Evolutionary conservation across 306 rosid genomes (phyloP), one percentile per base, ranked within the genome.

Genomic region (Benincasa hispida): DNA sequence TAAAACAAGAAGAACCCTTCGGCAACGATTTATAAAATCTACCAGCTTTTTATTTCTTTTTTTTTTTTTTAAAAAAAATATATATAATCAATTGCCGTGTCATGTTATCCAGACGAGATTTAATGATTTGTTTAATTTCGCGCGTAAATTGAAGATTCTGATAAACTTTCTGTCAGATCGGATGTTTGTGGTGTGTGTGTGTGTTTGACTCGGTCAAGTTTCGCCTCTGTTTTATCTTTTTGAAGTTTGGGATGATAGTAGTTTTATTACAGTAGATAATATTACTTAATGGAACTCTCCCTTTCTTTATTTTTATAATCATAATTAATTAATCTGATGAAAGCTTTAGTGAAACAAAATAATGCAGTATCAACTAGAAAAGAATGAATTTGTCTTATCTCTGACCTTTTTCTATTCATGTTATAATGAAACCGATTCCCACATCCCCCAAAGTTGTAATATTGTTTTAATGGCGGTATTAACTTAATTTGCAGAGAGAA

Each of bases 131-230:
- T 69, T 86, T 80, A 84, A 78, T 78, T 87, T 88, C 90, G 92
- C 91, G 93, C 88, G 81, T 75, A 79, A 79, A 73, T 14, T 74
- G 45, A 55, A 74, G 73, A 27, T 63, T 47, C 72, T 57, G 75
- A 81, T 66, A 62, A 79, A 78, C 61, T 87, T 72, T 81, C 78
- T 73, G 82, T 77, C 83, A 84, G 87, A 84, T 81, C 86, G 24
- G 75, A 85, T 65, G 77, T 79, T 66, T 59, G 76, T 61, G 69
- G 72, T 35, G 75, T 8, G 35, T 6, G 35, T 32, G 42, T 77
- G 84, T 48, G 87, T 87, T 91, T 87, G 96, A 91, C 96, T 81
- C 39, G 82, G 91, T 93, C 91, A 86, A 85, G 88, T 93, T 86
- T 77, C 66, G 59, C 21, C 73, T 48, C 73, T 82, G 27, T 81